Base-by-base conservation (phyloP, 768 basidiomycete species). In the Collybia mongolica region DNA sequence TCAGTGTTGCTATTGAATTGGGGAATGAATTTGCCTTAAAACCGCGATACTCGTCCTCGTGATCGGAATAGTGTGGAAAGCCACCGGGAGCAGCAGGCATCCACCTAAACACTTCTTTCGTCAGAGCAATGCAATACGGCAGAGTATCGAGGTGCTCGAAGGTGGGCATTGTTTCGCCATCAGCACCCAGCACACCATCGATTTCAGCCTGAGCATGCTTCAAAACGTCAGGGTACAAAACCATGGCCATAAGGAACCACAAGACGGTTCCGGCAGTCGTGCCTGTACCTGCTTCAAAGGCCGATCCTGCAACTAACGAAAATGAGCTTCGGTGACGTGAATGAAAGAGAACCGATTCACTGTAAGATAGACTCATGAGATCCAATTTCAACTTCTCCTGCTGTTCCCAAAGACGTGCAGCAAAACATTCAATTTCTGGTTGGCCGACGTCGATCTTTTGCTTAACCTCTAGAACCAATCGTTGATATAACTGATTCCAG, bases 401-500 rank as follows among this genome's bases (percentile, higher is more conserved):
- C 11, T 49, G 44, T n/a, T 54, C 53, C 53, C 53, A 54, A 1
- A 54, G 32, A n/a, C 53, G 53, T 5, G 53, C 53, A 3, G 53
- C 48, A 35, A 54, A 54, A 17, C 53, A 54, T 45, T 54, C 53
- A 6, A 55, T 22, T 19, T 54, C 48, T 1, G 42, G 44, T 15
- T 60, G 19, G n/a, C 40, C 54, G 4, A 52, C 39, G 14, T 57
- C 53, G 59, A 61, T 59, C 20, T 41, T 43, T 2, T 46, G 19
- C 29, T 62, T 60, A 15, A 64, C 63, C 19, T 61, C 63, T 2
- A 47, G n/a, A 6, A 54, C 38, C 6, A 65, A 49, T 2, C 61
- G 54, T 5, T 23, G 45, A 38, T 62, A 64, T 18, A 63, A 46
- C 60, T 62, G 45, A 8, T n/a, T n/a, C n/a, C n/a, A n/a, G n/a